phyloP scores from a whole-genome alignment of 257 asterid species.

The Solanum pennellii region DNA sequence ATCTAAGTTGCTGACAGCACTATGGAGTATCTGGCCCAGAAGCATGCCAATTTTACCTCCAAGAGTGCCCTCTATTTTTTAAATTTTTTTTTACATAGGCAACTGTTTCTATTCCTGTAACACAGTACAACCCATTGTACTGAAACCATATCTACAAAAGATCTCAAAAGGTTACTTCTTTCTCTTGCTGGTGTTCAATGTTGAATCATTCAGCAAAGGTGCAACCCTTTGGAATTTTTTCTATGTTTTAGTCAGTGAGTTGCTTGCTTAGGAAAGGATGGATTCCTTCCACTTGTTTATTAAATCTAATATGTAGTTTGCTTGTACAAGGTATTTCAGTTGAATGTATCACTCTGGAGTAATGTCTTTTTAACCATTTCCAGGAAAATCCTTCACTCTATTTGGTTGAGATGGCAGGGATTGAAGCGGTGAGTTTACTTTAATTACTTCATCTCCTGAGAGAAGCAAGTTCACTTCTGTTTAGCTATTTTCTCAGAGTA shows the following conservation, averaged over 20 bases:
- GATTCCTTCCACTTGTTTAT: not conserved
- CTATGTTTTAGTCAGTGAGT: not conserved
- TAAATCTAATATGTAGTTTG: not conserved
- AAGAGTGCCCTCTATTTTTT: not conserved
- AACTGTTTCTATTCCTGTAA: not conserved
- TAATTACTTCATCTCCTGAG: not conserved
- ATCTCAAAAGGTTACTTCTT: not conserved
- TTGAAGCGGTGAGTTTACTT: conserved; percentile 54
- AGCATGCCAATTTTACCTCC: not conserved
- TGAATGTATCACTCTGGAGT: not conserved
- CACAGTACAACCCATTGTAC: not conserved
- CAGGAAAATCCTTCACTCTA: conserved; percentile 83
- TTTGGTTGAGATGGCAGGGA: conserved; percentile 81
- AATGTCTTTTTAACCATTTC: conserved; percentile 8
- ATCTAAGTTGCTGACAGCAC: not conserved
- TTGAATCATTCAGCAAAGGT: not conserved
- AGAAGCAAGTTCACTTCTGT: not conserved
- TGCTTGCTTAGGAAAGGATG: not conserved
- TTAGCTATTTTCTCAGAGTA: not conserved
- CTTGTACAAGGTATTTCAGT: not conserved
- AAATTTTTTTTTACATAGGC: not conserved
- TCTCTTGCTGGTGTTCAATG: not conserved
- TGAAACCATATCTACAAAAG: not conserved
- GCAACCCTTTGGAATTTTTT: not conserved
- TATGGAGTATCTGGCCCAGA: not conserved